Evolutionary conservation across 352 stramenopile genomes (phyloP), one percentile per base, ranked within the genome.

Genomic region (Phytophthora ramorum): DNA sequence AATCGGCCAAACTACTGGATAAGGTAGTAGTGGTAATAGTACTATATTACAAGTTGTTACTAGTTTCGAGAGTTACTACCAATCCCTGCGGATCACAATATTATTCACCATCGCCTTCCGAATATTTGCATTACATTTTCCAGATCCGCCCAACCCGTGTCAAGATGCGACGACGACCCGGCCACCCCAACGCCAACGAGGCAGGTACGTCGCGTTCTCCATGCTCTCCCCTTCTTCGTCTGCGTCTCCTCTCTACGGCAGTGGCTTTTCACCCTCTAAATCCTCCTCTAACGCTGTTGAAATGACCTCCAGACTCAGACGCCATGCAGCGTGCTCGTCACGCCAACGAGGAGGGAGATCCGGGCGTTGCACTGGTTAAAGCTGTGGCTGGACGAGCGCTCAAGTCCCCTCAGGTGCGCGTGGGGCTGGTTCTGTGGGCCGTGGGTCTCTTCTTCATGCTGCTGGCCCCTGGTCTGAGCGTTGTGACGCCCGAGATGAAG

Each of bases 371-470:
- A 19, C 60, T 95, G 8, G 76, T 81, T 2, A 89, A 86, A 71
- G 50, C 66, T 44, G 49, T 91, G 3, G 81, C 87, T 50, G 76
- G 60, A 24, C 66, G 69, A 40, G 86, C 83, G 46, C 71, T 85
- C 44, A 58, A 85, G 53, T 92, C 85, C 4, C 76, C 81, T 38
- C 83, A 81, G 40, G 85, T 92, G 30, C 86, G 85, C 37, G 77
- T 81, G n/a, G 83, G 87, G 3, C 38, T 89, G 8, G 40, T 85
- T 9, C 60, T 94, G 1, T 96, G 88, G 88, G 57, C 79, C 24
- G 56, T 93, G n/a, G 88, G 88, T 2, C 76, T 96, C 12, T 90
- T 93, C 63, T 92, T 93, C 69, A 94, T 95, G 85, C 62, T 96
- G 12, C 54, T 92, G 26, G 76, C 83, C 0, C 87, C 88, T 10